Conservation (phyloP, 768 basidiomycete genomes). For the Krasilnikovozyma curviuscula region DNA sequence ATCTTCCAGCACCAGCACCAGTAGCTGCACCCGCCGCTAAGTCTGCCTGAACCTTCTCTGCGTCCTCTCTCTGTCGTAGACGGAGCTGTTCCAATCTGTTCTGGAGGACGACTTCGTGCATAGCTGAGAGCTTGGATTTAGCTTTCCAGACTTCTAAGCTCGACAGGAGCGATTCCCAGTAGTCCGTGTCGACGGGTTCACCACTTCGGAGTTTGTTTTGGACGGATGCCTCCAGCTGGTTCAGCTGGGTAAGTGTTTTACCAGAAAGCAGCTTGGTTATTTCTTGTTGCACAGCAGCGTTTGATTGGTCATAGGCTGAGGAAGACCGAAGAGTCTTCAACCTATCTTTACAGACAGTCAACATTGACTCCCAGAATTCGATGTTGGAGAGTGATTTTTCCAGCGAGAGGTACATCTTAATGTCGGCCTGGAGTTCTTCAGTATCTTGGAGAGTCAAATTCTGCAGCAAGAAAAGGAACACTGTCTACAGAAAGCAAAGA, state of each 20-base stretch:
- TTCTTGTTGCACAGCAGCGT: constrained; percentile 54
- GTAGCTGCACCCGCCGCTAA: constrained; percentile 22
- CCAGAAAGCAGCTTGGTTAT: constrained; percentile 61
- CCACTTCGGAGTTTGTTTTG: constrained; percentile 75
- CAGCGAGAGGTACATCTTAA: constrained; percentile 70
- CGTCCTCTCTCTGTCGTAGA: constrained; percentile 88
- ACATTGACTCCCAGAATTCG: constrained; percentile 99
- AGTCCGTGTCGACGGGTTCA: constrained; percentile 89
- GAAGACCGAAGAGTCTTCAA: constrained; percentile 50
- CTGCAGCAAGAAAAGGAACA: constrained; percentile 28
- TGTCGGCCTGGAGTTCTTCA: constrained; percentile 83
- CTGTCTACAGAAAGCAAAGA: neutral
- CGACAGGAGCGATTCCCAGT: constrained; percentile 85
- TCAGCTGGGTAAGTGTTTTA: constrained; percentile 69
- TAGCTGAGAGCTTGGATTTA: constrained; percentile 74
- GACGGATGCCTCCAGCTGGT: constrained; percentile 61
- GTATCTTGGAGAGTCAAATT: constrained; percentile 72
- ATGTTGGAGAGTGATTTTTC: constrained; percentile 69
- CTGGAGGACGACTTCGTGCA: constrained; percentile 91
- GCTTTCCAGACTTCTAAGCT: constrained; percentile 93
- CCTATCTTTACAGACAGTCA: constrained; percentile 84
- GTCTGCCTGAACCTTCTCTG: constrained; percentile 81
- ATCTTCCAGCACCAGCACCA: constrained; percentile 43
- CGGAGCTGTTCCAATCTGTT: constrained; percentile 92
- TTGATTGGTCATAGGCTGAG: constrained; percentile 19